Evolutionary conservation across 2,329 filamentous ascomycete species (phyloP).

Genomic region (Bimuria novae-zelandiae): DNA sequence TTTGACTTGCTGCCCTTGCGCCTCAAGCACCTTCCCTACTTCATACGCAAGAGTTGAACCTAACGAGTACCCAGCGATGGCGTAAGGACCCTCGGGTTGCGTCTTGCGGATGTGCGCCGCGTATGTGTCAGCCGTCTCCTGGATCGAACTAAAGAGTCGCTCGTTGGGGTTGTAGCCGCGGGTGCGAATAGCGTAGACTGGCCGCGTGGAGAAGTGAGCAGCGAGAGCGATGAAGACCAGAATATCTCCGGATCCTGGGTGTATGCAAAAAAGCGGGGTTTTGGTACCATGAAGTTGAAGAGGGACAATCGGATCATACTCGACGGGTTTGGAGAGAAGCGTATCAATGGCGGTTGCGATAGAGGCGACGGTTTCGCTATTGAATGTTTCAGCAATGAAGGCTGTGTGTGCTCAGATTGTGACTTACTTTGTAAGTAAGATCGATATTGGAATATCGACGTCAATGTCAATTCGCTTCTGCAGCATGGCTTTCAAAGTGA

Average conservation of each 20-base stretch:
- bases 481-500: background rate
- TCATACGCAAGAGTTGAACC: slow-evolving; percentile 59
- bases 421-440: background rate
- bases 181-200: slow-evolving; percentile 55
- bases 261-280: slow-evolving; percentile 33
- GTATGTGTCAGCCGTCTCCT: slow-evolving; percentile 51
- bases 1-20: slow-evolving; percentile 39
- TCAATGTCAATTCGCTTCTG: background rate
- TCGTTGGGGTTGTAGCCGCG: slow-evolving; percentile 51
- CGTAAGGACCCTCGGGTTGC: slow-evolving; percentile 58
- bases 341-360: background rate
- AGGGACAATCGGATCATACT: slow-evolving; percentile 22
- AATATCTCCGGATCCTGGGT: slow-evolving; percentile 48
- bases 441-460: background rate
- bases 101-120: slow-evolving; percentile 43
- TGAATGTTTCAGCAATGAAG: background rate
- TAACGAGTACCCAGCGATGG: slow-evolving; percentile 58
- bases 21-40: slow-evolving; percentile 53
- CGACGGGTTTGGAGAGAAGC: background rate
- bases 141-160: slow-evolving; percentile 43
- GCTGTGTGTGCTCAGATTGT: background rate
- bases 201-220: slow-evolving; percentile 48
- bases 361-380: background rate
- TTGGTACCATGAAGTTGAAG: slow-evolving; percentile 22
- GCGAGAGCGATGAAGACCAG: slow-evolving; percentile 47